Evolutionary conservation across 2,329 filamentous ascomycete species (phyloP).

Genomic region (Nothopassalora personata): DNA sequence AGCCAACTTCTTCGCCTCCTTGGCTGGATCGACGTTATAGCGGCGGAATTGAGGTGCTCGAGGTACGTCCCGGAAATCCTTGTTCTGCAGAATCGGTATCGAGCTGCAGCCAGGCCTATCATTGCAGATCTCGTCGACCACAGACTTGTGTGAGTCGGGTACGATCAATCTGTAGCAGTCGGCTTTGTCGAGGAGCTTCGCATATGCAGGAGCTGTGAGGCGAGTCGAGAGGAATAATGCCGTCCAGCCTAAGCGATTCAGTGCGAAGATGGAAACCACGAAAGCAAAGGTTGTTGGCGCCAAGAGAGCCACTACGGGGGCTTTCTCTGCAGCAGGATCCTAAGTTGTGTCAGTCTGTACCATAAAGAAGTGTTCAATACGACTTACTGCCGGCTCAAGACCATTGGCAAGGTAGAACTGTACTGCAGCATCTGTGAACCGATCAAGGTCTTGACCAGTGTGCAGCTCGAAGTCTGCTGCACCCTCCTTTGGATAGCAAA

Average conservation of each 20-base stretch:
- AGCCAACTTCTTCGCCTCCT: slow-evolving; percentile 33
- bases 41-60: slow-evolving; percentile 13
- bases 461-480: slow-evolving; percentile 30
- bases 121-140: slow-evolving; percentile 31
- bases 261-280: slow-evolving; percentile 49
- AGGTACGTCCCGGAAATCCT: slow-evolving; percentile 19
- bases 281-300: slow-evolving; percentile 53
- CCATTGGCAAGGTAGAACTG: slow-evolving; percentile 24
- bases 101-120: slow-evolving; percentile 30
- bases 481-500: slow-evolving; percentile 27
- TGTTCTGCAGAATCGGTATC: slow-evolving; percentile 23
- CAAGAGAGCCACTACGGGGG: slow-evolving; percentile 45
- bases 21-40: slow-evolving; percentile 13
- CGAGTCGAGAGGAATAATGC: slow-evolving; percentile 52
- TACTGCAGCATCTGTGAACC: slow-evolving; percentile 26
- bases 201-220: slow-evolving; percentile 48
- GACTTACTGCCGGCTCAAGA: slow-evolving; percentile 25
- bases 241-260: slow-evolving; percentile 53
- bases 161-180: slow-evolving; percentile 29
- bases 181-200: slow-evolving; percentile 44
- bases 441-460: slow-evolving; percentile 25
- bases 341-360: slow-evolving; percentile 3
- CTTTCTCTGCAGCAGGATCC: slow-evolving; percentile 22
- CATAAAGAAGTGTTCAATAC: background rate
- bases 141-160: slow-evolving; percentile 19